Evolutionary conservation across 2,329 filamentous ascomycete genomes (phyloP), one percentile per base, ranked within the genome.

Genomic region (Beauveria medogensis): DNA sequence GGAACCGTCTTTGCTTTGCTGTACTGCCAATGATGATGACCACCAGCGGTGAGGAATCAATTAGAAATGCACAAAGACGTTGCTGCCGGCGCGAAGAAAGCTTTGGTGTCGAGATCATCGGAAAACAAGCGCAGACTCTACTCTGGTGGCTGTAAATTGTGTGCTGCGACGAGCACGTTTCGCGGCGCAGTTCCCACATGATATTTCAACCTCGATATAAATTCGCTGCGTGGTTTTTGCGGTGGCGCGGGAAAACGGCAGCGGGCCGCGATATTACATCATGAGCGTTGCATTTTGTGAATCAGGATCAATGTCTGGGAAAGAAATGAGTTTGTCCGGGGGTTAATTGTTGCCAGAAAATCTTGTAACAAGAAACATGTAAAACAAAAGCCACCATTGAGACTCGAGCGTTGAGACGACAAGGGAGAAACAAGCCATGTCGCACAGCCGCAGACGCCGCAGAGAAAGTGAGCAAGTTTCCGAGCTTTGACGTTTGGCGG

Each of bases 391-490:
- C 24, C 14, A 48, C 46, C 22, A 10, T 24, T 28, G 48, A 37
- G 18, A 30, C 34, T 37, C 34, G 16, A 16, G 16, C 20, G 30
- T 40, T 24, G 28, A 22, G 3, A 3, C 24, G 22, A 14, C 7
- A 51, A 41, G 8, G 55, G 55, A 60, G 50, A 60, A 52, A 54
- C 51, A 48, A 40, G 43, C 50, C 58, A 55, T 60, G 58, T 55
- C 50, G 41, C 47, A 54, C 51, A 55, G 47, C 22, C 16, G 26
- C 8, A 37, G 34, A 37, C 34, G 34, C 34, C 12, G 30, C 30
- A 37, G 7, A 16, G 5, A 43, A 47, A n/a, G 37, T 54, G 57
- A 60, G 57, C 58, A 60, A 60, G 58, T 60, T 60, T 60, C 51
- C 50, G 28, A 60, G 58, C 58, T 60, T 55, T 54, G 58, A 60